phyloP scores from a whole-genome alignment of 2,329 filamentous ascomycete species.

The Diaporthe caulivora region DNA sequence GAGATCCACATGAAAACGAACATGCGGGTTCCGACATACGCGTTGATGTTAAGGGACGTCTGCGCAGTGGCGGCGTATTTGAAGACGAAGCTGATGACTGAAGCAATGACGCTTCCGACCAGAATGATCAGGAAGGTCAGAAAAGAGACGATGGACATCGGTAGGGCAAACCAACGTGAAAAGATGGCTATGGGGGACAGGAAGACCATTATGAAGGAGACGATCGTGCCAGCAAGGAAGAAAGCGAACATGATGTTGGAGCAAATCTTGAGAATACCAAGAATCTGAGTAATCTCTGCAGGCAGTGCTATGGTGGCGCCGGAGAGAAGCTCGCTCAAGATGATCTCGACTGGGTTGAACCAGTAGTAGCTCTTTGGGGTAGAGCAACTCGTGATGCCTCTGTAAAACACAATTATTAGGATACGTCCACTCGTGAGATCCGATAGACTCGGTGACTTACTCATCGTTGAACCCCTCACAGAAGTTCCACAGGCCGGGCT shows the following conservation, averaged over 20 bases:
- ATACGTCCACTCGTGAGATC: not conserved
- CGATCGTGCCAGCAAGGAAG: conserved; percentile 78
- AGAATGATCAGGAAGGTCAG: conserved; percentile 75
- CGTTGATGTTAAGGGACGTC: conserved; percentile 81
- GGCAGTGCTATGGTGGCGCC: conserved; percentile 89
- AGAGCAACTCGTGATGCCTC: conserved; percentile 83
- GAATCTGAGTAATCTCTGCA: conserved; percentile 76
- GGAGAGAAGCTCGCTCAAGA: conserved; percentile 82
- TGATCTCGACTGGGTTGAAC: conserved; percentile 90
- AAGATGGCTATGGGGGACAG: conserved; percentile 67
- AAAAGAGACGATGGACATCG: conserved; percentile 76
- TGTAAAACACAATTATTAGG: conserved; percentile 61
- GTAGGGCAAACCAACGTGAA: conserved; percentile 72
- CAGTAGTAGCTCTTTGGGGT: conserved; percentile 79
- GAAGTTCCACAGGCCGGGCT: conserved; percentile 91
- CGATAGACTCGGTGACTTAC: conserved; percentile 49
- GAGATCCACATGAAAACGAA: conserved; percentile 93
- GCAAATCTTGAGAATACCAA: conserved; percentile 79
- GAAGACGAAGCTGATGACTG: conserved; percentile 87
- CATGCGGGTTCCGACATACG: conserved; percentile 78
- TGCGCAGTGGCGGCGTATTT: conserved; percentile 79
- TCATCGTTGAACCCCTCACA: conserved; percentile 86
- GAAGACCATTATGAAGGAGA: conserved; percentile 81
- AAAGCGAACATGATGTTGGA: conserved; percentile 91
- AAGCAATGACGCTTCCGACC: conserved; percentile 80